A percentile compares a stretch with the other conserved stretches of the same genome.
phyloP scores from a whole-genome alignment of 805 yeast genomes.

The Yamadazyma paraphyllophila region DNA sequence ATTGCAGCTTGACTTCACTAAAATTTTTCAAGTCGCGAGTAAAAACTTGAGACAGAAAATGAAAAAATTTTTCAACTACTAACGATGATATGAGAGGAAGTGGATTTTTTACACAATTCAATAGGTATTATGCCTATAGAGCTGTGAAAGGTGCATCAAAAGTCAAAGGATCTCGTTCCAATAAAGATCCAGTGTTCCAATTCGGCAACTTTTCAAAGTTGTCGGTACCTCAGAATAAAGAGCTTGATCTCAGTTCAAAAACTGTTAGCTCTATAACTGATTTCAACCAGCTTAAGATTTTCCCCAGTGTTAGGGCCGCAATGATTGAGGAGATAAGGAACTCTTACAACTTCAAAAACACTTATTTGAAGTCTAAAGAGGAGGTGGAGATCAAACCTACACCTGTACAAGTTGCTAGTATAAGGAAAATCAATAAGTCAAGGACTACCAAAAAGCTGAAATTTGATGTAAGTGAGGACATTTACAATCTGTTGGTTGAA shows the following conservation, averaged over 20 bases:
- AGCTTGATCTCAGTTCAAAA: slow-evolving; percentile 30
- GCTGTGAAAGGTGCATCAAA: neutral
- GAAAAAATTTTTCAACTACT: neutral
- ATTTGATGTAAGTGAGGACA: slow-evolving; percentile 20
- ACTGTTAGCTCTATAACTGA: slow-evolving; percentile 48
- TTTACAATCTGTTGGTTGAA: slow-evolving; percentile 25
- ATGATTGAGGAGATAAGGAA: slow-evolving; percentile 52
- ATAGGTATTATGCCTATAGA: slow-evolving; percentile 3
- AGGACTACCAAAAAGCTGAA: slow-evolving; percentile 28
- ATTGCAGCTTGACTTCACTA: slow-evolving; percentile 5
- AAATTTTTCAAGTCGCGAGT: slow-evolving; percentile 1
- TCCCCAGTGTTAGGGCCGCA: slow-evolving; percentile 64
- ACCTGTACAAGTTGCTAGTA: slow-evolving; percentile 79
- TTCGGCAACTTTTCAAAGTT: slow-evolving; percentile 53
- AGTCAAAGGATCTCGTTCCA: neutral
- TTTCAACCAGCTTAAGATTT: slow-evolving; percentile 65
- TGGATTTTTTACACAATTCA: neutral
- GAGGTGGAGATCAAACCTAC: slow-evolving; percentile 54
- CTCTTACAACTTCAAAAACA: slow-evolving; percentile 31
- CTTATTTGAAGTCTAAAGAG: slow-evolving; percentile 29
- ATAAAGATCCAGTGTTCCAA: slow-evolving; percentile 13
- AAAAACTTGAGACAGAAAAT: neutral
- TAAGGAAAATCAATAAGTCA: slow-evolving; percentile 51
- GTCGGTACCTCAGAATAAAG: slow-evolving; percentile 37
- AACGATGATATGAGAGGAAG: slow-evolving; percentile 7